Evolutionary conservation across 2,329 filamentous ascomycete genomes (phyloP), one percentile per base, ranked within the genome.

Genomic region (Shiraia bambusicola): DNA sequence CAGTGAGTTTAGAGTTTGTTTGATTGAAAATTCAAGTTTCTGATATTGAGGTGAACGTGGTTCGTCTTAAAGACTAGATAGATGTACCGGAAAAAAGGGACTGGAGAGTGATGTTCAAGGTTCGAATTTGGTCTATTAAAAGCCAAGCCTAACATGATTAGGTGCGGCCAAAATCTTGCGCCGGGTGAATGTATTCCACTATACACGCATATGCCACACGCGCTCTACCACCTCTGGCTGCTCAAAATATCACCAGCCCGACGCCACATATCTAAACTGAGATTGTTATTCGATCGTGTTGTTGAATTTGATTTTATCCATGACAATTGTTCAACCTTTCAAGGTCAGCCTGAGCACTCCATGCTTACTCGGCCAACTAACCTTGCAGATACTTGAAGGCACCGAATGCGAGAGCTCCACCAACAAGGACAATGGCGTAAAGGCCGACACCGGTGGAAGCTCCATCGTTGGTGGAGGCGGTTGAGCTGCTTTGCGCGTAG

Each of bases 341-440:
- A 17, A 12, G 25, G 25, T 37, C 34, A 37, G 28, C n/a, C 25
- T 22, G 9, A 17, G 10, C 16, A 8, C 13, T 11, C 33, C 12
- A 16, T 13, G 28, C 34, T 34, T 28, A 32, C 44, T 54, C 46
- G 13, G 45, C n/a, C 10, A 40, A 40, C 52, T 64, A 56, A 40
- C 77, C 73, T 76, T 92, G 83, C 59, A 94, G 70, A 77, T 93
- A 95, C 72, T 91, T 85, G 79, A 92, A 96, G 61, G 80, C 87
- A 59, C 80, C 80, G 75, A 88, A 97, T 51, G 88, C 89, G 49
- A 82, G 69, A 34, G 82, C 77, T 55, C 85, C 91, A 59, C 89
- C 89, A 54, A 92, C 67, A 56, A 95, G 76, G 60, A 96, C 71
- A 57, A 95, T 59, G 46, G 83, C 87, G 75, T 96, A 96, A 58